Percentiles rank a stretch among this genome's conserved stretches.
phyloP scores from a whole-genome alignment of 1,284 basidiomycete genomes.

The Fomitopsis pinicola region DNA sequence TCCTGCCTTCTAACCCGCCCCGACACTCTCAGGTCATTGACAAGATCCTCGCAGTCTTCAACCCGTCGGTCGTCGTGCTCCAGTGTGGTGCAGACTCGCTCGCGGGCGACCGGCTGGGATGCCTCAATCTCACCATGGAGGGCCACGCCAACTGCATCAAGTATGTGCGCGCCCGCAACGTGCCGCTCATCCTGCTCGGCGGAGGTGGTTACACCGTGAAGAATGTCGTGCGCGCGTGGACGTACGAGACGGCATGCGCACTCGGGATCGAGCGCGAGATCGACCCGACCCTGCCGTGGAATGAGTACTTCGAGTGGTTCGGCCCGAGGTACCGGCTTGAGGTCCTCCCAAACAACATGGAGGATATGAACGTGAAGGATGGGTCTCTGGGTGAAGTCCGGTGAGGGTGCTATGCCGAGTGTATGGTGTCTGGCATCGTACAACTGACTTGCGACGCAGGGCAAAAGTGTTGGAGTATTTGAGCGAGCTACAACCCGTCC shows the following conservation, averaged over 20 bases:
- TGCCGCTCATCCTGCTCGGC: conserved; percentile 90
- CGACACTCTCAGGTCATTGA: conserved; percentile 61
- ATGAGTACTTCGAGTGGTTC: conserved; percentile 97
- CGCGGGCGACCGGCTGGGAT: conserved; percentile 93
- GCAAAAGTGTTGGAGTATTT: conserved; percentile 76
- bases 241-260: conserved; percentile 95
- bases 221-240: conserved; percentile 95
- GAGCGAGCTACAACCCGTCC: conserved; percentile 74
- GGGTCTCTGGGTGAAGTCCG: conserved; percentile 79
- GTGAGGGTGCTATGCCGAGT: conserved; percentile 37
- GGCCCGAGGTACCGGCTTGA: conserved; percentile 94
- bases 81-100: conserved; percentile 97
- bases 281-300: conserved; percentile 86
- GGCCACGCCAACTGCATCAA: conserved; percentile 92
- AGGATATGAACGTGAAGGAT: conserved; percentile 86
- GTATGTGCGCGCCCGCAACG: conserved; percentile 79
- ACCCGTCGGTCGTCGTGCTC: conserved; percentile 86
- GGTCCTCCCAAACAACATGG: conserved; percentile 90
- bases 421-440: background rate
- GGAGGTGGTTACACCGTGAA: conserved; percentile 97
- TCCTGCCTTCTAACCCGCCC: background rate
- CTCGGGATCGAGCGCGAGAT: conserved; percentile 80
- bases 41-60: conserved; percentile 87
- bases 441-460: conserved; percentile 31
- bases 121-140: conserved; percentile 94